Conservation (phyloP, 176 grass and related monocot species). For the Aegilops bicornis region DNA sequence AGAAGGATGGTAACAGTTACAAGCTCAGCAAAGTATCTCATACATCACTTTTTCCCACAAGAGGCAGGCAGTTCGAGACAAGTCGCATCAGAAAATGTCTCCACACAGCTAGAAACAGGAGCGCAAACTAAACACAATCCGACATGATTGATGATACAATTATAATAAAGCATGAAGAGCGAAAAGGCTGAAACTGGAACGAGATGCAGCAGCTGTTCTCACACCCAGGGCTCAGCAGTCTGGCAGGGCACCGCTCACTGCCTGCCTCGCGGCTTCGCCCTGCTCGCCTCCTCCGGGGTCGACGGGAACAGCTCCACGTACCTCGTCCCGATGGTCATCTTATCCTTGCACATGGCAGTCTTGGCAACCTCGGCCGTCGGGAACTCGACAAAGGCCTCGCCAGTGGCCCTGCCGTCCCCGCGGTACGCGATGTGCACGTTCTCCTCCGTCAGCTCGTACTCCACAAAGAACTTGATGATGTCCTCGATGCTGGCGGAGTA, state of each 20-base stretch:
- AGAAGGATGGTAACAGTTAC: not conserved
- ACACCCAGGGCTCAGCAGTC: not conserved
- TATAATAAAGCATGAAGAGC: too few relatives aligned
- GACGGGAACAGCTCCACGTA: conserved; percentile 93
- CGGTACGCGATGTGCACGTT: conserved; percentile 77
- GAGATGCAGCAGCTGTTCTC: not conserved
- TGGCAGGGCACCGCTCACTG: conserved; percentile 26
- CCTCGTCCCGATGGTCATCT: conserved; percentile 92
- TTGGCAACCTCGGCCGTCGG: conserved; percentile 66
- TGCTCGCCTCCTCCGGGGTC: conserved; percentile 57
- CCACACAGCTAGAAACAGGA: not conserved
- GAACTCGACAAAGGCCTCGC: conserved; percentile 81
- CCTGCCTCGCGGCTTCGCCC: conserved; percentile 57
- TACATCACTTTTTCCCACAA: not conserved
- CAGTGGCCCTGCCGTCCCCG: conserved; percentile 68
- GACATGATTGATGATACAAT: too few relatives aligned
- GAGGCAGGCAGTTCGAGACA: not conserved
- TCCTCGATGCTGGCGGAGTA: conserved; percentile 65
- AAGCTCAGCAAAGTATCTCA: not conserved
- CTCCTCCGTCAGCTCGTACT: conserved; percentile 68
- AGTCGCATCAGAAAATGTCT: not conserved
- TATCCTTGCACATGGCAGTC: conserved; percentile 90
- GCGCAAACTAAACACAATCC: too few relatives aligned
- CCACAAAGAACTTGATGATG: conserved; percentile 81
- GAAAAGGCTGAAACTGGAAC: too few relatives aligned